phyloP scores from a whole-genome alignment of 495 filamentous ascomycete species.

The Diplogelasinospora grovesii region DNA sequence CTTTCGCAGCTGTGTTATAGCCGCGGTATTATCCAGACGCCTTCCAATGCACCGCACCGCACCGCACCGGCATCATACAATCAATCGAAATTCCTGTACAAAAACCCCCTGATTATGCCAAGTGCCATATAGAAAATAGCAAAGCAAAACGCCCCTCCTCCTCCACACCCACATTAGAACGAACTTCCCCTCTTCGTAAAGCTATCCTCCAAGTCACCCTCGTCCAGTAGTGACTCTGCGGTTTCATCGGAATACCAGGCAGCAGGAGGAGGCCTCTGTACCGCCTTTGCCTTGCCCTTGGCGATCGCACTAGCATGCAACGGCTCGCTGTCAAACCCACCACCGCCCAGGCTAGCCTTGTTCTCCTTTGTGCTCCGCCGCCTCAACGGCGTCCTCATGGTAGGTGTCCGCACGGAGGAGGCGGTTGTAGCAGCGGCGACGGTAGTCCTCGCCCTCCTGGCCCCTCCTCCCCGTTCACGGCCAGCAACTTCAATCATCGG shows the following conservation, averaged over 20 bases:
- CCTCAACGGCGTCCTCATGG: constrained; percentile 7
- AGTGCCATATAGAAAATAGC: not conserved
- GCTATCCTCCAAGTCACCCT: constrained; percentile 1
- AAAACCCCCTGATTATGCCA: too few species aligned
- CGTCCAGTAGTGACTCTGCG: too few species aligned
- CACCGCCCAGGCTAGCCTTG: not conserved
- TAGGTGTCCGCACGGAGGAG: too few species aligned
- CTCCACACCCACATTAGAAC: constrained; percentile 14
- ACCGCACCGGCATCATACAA: too few species aligned
- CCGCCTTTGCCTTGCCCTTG: constrained; percentile 25
- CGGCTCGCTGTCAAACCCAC: not conserved
- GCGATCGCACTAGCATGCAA: not conserved
- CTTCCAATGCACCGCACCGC: constrained; percentile 13
- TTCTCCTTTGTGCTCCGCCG: not conserved
- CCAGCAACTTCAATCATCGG: constrained; percentile 17
- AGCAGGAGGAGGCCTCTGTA: not conserved
- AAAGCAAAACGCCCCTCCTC: too few species aligned
- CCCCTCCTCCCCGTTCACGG: not conserved
- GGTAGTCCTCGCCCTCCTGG: constrained; percentile 13
- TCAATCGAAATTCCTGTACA: too few species aligned
- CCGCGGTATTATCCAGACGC: constrained; percentile 9
- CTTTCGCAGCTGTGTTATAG: too few species aligned
- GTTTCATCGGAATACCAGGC: too few species aligned
- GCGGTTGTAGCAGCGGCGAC: not conserved
- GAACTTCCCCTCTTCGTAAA: constrained; percentile 23